Evolutionary conservation across 177 flowering plant genomes (phyloP).

Genomic region (Vitis hybrid): DNA sequence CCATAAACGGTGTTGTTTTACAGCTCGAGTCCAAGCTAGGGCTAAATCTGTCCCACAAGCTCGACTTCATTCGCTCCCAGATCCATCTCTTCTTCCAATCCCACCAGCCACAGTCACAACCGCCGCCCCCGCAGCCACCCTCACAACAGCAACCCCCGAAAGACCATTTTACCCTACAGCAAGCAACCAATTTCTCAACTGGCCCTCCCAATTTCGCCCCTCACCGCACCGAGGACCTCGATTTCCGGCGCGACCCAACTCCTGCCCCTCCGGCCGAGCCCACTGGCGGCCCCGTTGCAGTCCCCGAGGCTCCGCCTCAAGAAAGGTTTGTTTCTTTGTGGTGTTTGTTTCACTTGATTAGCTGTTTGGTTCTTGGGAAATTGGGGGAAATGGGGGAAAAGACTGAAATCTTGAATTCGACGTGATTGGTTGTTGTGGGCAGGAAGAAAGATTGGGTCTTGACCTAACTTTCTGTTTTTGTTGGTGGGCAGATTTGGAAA

Average conservation of each 20-base stretch:
- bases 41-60: slow-evolving; percentile 40
- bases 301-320: slow-evolving; percentile 6
- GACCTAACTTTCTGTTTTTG: no score
- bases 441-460: no score
- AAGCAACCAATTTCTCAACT: slow-evolving; percentile 13
- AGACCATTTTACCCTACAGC: slow-evolving; percentile 23
- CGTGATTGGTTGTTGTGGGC: no score
- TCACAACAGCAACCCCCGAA: slow-evolving; percentile 6
- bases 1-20: slow-evolving; percentile 42
- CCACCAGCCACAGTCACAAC: neutral
- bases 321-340: slow-evolving; percentile 6
- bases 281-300: neutral
- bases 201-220: slow-evolving; percentile 8
- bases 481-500: no score
- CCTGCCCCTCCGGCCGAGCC: neutral
- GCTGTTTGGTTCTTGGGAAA: no score
- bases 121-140: slow-evolving; percentile 4
- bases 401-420: no score
- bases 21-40: slow-evolving; percentile 53
- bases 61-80: slow-evolving; percentile 47
- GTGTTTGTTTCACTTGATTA: neutral
- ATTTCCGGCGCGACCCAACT: neutral
- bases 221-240: slow-evolving; percentile 4
- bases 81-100: slow-evolving; percentile 24
- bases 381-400: no score